Evolutionary conservation across 192 early-diverging fungal genomes (phyloP).

Genomic region (Coemansia javaensis): DNA sequence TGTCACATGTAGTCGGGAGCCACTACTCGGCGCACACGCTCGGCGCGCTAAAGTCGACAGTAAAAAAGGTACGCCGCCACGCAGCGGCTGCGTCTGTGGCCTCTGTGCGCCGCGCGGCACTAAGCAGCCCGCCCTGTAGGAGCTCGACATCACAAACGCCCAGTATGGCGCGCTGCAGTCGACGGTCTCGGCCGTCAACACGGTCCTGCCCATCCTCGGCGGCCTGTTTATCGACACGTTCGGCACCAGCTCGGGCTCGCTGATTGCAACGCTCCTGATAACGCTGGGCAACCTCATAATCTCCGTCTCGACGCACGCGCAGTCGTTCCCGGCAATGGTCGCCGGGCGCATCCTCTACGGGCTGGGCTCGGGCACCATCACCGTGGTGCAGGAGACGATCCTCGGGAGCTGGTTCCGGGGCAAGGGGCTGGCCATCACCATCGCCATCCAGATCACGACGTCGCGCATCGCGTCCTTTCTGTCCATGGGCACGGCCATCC

Average conservation of each 20-base stretch:
- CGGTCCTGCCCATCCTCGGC: conserved; percentile 51
- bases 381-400: conserved; percentile 77
- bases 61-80: conserved; percentile 71
- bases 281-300: conserved; percentile 53
- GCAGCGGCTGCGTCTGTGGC: too few species aligned
- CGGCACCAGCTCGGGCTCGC: conserved; percentile 55
- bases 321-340: conserved; percentile 53
- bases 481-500: conserved; percentile 63
- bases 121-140: conserved; percentile 24
- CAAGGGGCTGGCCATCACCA: conserved; percentile 59
- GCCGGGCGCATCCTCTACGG: conserved; percentile 56
- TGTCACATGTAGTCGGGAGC: conserved; percentile 55
- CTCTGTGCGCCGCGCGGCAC: background rate
- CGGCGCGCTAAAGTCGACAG: conserved; percentile 67
- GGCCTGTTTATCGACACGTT: conserved; percentile 61
- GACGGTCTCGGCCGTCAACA: conserved; percentile 59
- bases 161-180: conserved; percentile 66
- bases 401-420: conserved; percentile 72
- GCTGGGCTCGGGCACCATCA: conserved; percentile 68
- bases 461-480: conserved; percentile 68
- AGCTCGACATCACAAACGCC: conserved; percentile 57
- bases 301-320: conserved; percentile 48
- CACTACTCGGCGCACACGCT: conserved; percentile 73
- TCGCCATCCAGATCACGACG: conserved; percentile 65
- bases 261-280: conserved; percentile 55